These are phyloP conservation scores for Sclerotinia borealis DNA, from an alignment of 2,329 filamentous ascomycete species.

Conservation along the genomic window DNA sequence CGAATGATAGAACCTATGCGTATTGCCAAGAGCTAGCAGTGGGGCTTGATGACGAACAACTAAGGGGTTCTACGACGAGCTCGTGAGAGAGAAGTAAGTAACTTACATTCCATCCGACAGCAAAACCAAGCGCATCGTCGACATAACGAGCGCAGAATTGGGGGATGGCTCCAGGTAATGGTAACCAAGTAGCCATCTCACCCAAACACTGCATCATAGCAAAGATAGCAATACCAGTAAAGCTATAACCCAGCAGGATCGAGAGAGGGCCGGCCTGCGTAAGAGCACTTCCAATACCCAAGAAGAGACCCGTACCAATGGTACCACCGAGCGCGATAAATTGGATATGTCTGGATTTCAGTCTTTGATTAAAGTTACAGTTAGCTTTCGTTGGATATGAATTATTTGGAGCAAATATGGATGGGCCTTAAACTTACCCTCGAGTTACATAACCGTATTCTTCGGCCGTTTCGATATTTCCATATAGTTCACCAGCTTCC, in stretches of 20 bases:
- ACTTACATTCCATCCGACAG: conserved; percentile 53
- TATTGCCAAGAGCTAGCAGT: neutral
- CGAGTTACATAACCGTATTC: conserved; percentile 45
- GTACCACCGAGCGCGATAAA: conserved; percentile 55
- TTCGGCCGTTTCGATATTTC: conserved; percentile 44
- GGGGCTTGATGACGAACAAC: too few species aligned
- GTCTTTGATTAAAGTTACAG: conserved; percentile 14
- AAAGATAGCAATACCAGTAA: conserved; percentile 46
- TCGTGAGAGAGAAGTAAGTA: conserved; percentile 59
- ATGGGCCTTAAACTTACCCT: conserved; percentile 41
- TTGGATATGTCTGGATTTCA: conserved; percentile 46
- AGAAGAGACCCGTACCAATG: conserved; percentile 50
- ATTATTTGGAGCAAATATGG: neutral
- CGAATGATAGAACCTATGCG: neutral
- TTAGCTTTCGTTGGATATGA: neutral
- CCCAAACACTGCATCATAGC: conserved; percentile 46
- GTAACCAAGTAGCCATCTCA: conserved; percentile 46
- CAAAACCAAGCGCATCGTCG: conserved; percentile 50
- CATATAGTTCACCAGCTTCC: conserved; percentile 48
- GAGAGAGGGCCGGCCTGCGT: conserved; percentile 48
- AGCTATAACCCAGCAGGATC: conserved; percentile 46
- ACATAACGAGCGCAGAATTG: conserved; percentile 39
- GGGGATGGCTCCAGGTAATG: conserved; percentile 46
- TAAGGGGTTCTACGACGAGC: too few species aligned
- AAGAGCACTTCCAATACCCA: conserved; percentile 48